Conservation (phyloP, 139 green algal species). For the Tetraselmis striata region DNA sequence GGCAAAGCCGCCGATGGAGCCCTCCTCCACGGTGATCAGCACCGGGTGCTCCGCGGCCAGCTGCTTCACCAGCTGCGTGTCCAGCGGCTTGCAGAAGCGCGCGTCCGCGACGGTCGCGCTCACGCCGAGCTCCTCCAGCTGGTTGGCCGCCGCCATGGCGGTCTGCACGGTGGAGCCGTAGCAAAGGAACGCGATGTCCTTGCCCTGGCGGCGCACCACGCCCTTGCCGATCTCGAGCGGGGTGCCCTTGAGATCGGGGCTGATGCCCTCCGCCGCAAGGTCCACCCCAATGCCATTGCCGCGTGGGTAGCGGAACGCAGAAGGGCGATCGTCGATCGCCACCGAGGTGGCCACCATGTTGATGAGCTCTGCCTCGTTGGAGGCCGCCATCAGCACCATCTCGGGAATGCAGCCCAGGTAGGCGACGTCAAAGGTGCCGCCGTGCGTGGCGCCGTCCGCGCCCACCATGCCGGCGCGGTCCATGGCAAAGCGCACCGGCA, state of each 20-base stretch:
- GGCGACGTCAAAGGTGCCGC: slow-evolving; percentile 86
- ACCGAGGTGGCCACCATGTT: slow-evolving; percentile 89
- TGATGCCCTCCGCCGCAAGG: slow-evolving; percentile 64
- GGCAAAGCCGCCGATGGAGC: slow-evolving; percentile 91
- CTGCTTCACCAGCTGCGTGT: slow-evolving; percentile 64
- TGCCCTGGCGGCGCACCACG: slow-evolving; percentile 71
- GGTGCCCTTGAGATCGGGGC: slow-evolving; percentile 77
- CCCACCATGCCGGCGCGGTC: slow-evolving; percentile 95
- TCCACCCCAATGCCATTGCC: slow-evolving; percentile 93
- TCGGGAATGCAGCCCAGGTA: slow-evolving; percentile 96
- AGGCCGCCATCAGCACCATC: slow-evolving; percentile 96
- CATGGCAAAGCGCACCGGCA: slow-evolving; percentile 98
- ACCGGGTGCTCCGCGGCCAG: slow-evolving; percentile 77
- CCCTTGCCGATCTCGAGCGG: slow-evolving; percentile 84
- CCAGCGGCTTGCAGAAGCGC: slow-evolving; percentile 98
- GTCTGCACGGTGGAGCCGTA: slow-evolving; percentile 87
- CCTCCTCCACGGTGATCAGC: slow-evolving; percentile 96
- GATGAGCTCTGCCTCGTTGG: slow-evolving; percentile 90
- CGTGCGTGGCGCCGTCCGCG: slow-evolving; percentile 94
- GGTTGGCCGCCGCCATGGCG: slow-evolving; percentile 76
- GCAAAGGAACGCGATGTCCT: slow-evolving; percentile 83
- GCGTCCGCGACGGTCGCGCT: slow-evolving; percentile 86
- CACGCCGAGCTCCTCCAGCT: slow-evolving; percentile 76
- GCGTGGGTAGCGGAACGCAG: slow-evolving; percentile 87
- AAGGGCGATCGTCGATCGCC: slow-evolving; percentile 90